Conservation (phyloP, 2,329 filamentous ascomycete genomes). For the Neofusicoccum cordaticola region DNA sequence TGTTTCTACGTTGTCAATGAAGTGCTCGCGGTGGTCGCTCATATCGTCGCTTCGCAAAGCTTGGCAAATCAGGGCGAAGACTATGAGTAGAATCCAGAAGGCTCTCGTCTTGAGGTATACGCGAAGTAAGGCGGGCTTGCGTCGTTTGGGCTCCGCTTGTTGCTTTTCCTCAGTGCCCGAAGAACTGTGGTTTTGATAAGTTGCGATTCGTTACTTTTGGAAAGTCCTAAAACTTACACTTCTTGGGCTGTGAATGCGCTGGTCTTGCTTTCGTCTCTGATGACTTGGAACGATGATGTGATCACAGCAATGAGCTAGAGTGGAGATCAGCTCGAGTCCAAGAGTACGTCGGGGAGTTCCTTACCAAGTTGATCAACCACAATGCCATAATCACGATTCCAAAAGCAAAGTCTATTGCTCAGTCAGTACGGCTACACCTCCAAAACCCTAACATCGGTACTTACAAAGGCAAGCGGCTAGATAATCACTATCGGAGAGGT, state of each 20-base stretch:
- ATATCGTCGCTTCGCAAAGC: conserved; percentile 74
- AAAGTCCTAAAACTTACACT: conserved; percentile 28
- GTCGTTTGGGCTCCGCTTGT: conserved; percentile 36
- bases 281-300: conserved; percentile 96
- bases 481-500: conserved; percentile 88
- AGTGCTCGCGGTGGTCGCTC: conserved; percentile 55
- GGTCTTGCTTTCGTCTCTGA: conserved; percentile 89
- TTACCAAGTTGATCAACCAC: conserved; percentile 83
- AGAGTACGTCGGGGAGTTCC: background rate
- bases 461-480: conserved; percentile 55
- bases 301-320: conserved; percentile 80
- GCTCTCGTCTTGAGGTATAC: conserved; percentile 71
- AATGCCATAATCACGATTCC: conserved; percentile 88
- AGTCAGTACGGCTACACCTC: background rate
- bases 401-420: conserved; percentile 68
- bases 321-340: background rate
- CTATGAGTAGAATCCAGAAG: conserved; percentile 79
- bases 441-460: background rate
- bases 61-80: conserved; percentile 76
- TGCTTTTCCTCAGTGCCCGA: conserved; percentile 40
- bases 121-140: conserved; percentile 59
- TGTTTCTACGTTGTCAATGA: conserved; percentile 71
- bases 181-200: background rate
- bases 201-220: background rate
- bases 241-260: conserved; percentile 86